These are phyloP conservation scores for Epichloe hybrida DNA, from an alignment of 2,329 filamentous ascomycete species.

Conservation along the genomic window DNA sequence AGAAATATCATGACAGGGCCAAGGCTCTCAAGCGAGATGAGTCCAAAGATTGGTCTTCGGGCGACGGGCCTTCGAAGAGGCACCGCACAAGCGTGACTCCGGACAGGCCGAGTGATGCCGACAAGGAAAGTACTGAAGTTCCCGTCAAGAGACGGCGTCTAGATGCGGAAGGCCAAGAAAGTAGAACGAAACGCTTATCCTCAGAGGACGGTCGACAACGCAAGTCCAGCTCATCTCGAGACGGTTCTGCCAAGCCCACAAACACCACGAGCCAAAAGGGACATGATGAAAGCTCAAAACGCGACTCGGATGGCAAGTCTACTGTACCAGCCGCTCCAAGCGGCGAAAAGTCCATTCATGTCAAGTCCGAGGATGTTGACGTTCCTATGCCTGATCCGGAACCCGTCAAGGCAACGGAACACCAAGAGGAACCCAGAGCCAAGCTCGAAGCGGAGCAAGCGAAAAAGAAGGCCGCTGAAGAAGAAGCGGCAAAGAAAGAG, in stretches of 20 bases:
- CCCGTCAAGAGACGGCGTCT: conserved; percentile 44
- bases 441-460: conserved; percentile 16
- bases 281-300: conserved; percentile 26
- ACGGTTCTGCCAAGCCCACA: conserved; percentile 21
- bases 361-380: conserved; percentile 44
- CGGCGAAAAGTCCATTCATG: conserved; percentile 37
- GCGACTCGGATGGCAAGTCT: conserved; percentile 25
- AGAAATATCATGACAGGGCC: conserved; percentile 46
- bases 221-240: conserved; percentile 29
- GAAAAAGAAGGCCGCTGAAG: conserved; percentile 20
- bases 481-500: conserved; percentile 18
- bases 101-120: conserved; percentile 34
- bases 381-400: conserved; percentile 41
- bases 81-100: conserved; percentile 47
- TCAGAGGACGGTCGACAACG: conserved; percentile 33
- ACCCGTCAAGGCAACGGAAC: conserved; percentile 15
- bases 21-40: conserved; percentile 49
- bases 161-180: conserved; percentile 39
- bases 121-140: conserved; percentile 38
- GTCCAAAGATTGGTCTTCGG: conserved; percentile 39
- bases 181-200: conserved; percentile 27
- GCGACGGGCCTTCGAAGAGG: conserved; percentile 42
- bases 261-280: conserved; percentile 22
- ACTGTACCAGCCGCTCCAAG: conserved; percentile 23
- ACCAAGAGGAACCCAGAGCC: conserved; percentile 4